Conservation (phyloP, 768 basidiomycete species). For the Lactarius hatsudake region DNA sequence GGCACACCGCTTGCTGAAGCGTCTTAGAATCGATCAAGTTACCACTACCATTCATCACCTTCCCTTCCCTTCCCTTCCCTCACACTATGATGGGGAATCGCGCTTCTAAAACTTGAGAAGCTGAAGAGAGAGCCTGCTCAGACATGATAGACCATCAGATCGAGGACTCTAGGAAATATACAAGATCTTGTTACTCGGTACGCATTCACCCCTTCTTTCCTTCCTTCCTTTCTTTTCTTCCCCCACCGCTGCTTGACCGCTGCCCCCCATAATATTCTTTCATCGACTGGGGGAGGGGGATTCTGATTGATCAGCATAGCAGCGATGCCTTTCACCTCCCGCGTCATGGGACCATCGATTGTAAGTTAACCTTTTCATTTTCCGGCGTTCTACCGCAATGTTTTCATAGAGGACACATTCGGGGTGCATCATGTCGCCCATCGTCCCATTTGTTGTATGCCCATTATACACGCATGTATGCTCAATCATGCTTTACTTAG, state of each 20-base stretch:
- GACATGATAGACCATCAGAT: conserved; percentile 79
- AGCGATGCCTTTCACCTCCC: too few relatives aligned
- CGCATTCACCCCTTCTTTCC: conserved; percentile 30
- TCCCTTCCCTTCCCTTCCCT: too few relatives aligned
- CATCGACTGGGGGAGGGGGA: neutral
- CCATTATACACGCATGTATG: neutral
- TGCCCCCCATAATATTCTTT: neutral
- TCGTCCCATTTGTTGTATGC: conserved; percentile 2
- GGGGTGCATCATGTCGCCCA: neutral
- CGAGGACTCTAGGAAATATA: conserved; percentile 77
- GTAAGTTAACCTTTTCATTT: too few relatives aligned
- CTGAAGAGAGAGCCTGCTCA: conserved; percentile 57
- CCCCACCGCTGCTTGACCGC: neutral
- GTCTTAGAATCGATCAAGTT: too few relatives aligned
- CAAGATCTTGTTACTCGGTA: conserved; percentile 90
- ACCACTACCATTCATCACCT: too few relatives aligned
- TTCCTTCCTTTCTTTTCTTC: neutral
- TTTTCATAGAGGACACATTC: too few relatives aligned
- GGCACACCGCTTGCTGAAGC: too few relatives aligned
- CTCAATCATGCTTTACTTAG: conserved; percentile 38
- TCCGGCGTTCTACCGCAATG: too few relatives aligned
- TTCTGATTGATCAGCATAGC: neutral
- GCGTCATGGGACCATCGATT: too few relatives aligned
- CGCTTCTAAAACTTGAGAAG: conserved; percentile 52
- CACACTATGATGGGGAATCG: conserved; percentile 58